Evolutionary conservation across 148 eudicot species (phyloP), one percentile per base, ranked within the genome.

Genomic region (Rhododendron molle): DNA sequence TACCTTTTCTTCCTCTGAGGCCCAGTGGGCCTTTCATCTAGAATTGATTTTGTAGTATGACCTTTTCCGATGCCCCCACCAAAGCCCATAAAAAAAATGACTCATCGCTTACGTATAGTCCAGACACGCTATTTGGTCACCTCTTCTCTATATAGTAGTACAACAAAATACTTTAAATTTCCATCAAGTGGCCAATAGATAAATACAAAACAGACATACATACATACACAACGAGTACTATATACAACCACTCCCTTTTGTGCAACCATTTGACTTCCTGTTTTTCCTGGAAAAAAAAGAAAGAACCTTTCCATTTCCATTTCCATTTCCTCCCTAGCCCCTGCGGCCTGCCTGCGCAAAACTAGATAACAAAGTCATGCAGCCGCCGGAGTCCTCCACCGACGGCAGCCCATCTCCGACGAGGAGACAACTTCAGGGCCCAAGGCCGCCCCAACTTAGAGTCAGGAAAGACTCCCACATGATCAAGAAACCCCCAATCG

Each of bases 391-490:
- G 4, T 34, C 43, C 43, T n/a, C 85, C 89, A 58, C 80, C 87
- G 91, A 76, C 83, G 89, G 52, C 83, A 78, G 86, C 46, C 89
- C 90, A 47, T 88, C 93, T 2, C 90, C 88, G 56, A 73, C 77
- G 9, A 87, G 86, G 38, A 90, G 88, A 82, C 89, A 90, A 34
- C 88, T 95, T 7, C 98, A 92, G 46, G 98, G 98, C 16, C 95
- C 95, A 1, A 90, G 97, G 0, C 98, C 98, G 7, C 28, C 97
- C 13, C 94, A 94, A 1, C 92, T 95, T 21, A 86, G 46, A 87
- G 89, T 95, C 86, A 87, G 58, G 88, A 93, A 94, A 88, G 93
- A 91, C 10, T 95, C 98, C 28, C 87, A 91, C 92, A 88, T 89
- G 69, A 93, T 94, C 89, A 83, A 67, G 30, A 95, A 94, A 76